phyloP scores from a whole-genome alignment of 371 early-diverging fungal species.

The Sporodiniella umbellata region DNA sequence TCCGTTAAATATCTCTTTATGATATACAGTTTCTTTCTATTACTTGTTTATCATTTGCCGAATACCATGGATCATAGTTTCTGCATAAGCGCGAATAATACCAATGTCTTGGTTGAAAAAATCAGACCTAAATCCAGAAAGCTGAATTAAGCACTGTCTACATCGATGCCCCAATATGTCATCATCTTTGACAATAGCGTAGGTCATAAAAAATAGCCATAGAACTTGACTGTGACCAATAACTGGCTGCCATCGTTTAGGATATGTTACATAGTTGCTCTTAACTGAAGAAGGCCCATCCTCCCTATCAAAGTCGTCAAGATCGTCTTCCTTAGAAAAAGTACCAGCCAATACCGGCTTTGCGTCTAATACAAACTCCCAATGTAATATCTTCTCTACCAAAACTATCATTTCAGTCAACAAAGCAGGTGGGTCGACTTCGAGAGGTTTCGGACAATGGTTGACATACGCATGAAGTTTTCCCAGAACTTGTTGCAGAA shows the following conservation, averaged over 20 bases:
- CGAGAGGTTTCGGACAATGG: constrained; percentile 10
- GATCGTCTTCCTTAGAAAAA: constrained; percentile 37
- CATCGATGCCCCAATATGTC: constrained; percentile 53
- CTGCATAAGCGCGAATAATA: constrained; percentile 41
- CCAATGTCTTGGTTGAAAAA: constrained; percentile 52
- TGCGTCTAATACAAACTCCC: constrained; percentile 63
- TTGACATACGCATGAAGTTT: constrained; percentile 29
- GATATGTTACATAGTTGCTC: constrained; percentile 42
- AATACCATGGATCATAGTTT: constrained; percentile 55
- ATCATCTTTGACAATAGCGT: constrained; percentile 43
- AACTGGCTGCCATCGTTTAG: constrained; percentile 42
- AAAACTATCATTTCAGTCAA: constrained; percentile 46
- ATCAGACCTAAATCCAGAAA: constrained; percentile 67
- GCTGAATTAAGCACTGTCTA: constrained; percentile 64
- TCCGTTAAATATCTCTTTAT: background rate
- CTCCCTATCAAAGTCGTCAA: constrained; percentile 48
- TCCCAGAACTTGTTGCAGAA: constrained; percentile 33
- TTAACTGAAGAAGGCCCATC: constrained; percentile 35
- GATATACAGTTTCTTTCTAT: background rate
- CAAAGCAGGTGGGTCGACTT: constrained; percentile 12
- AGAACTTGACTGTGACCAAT: constrained; percentile 54
- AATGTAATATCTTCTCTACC: constrained; percentile 60
- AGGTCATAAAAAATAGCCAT: constrained; percentile 53
- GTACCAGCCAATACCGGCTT: constrained; percentile 45
- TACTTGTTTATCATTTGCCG: constrained; percentile 58